Evolutionary conservation across 805 yeast genomes (phyloP).

Genomic region (Saturnispora gosingensis): DNA sequence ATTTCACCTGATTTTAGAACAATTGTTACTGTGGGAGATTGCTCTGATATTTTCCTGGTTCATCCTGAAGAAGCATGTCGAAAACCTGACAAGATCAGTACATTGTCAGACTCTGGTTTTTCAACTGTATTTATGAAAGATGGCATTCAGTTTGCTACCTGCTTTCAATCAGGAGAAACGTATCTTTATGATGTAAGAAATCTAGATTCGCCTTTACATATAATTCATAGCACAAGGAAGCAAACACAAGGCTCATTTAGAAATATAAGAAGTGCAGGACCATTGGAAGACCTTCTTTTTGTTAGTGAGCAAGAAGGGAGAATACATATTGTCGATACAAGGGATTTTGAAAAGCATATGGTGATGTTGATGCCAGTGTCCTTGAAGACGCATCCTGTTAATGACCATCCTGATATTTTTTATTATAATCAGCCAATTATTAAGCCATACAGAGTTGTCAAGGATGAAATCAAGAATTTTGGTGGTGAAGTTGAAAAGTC

Average conservation of each 20-base stretch:
- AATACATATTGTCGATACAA: conserved; percentile 74
- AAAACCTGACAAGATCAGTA: conserved; percentile 21
- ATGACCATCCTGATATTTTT: background rate
- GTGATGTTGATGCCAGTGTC: conserved; percentile 55
- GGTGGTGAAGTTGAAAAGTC: conserved; percentile 13
- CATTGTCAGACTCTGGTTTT: conserved; percentile 71
- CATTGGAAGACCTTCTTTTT: conserved; percentile 66
- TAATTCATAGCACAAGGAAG: conserved; percentile 51
- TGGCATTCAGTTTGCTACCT: conserved; percentile 63
- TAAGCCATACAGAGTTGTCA: conserved; percentile 25
- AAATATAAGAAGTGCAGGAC: conserved; percentile 45
- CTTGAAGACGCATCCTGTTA: background rate
- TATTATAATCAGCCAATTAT: conserved; percentile 22
- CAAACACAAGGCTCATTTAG: conserved; percentile 36
- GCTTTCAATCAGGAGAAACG: conserved; percentile 81
- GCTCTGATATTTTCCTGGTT: conserved; percentile 50
- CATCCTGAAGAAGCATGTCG: conserved; percentile 32
- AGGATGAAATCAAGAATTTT: conserved; percentile 7
- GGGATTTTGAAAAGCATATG: conserved; percentile 66
- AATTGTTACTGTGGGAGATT: conserved; percentile 69
- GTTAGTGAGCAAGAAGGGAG: conserved; percentile 81
- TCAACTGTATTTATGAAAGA: conserved; percentile 73
- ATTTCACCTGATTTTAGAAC: conserved; percentile 54
- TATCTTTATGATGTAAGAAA: conserved; percentile 70
- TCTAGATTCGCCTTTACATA: conserved; percentile 40